Evolutionary conservation across 352 stramenopile species (phyloP).

Genomic region (Saprolegnia parasitica): DNA sequence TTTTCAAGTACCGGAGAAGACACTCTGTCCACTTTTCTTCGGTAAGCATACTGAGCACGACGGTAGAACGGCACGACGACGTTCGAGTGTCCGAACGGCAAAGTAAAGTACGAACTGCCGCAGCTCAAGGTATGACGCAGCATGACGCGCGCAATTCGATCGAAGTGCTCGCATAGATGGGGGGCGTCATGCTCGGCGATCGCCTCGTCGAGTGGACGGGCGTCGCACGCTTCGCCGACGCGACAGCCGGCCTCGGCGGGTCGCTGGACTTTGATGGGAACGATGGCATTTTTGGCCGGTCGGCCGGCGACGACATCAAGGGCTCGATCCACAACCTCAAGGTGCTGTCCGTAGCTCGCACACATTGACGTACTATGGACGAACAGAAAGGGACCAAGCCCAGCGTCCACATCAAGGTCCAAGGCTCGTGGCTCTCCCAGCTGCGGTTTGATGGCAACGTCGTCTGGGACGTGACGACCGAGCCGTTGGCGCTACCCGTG

Average conservation of each 20-base stretch:
- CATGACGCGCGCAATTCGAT: too few species aligned
- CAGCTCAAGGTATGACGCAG: conserved; percentile 51
- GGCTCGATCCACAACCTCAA: conserved; percentile 55
- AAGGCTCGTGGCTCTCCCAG: conserved; percentile 66
- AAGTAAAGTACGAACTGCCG: conserved; percentile 60
- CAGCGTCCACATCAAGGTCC: conserved; percentile 36
- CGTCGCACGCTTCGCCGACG: conserved; percentile 48
- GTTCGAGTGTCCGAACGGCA: conserved; percentile 51
- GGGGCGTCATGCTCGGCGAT: conserved; percentile 60
- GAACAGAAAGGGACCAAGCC: conserved; percentile 53
- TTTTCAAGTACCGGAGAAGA: conserved; percentile 37
- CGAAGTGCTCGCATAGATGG: too few species aligned
- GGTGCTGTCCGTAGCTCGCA: conserved; percentile 23
- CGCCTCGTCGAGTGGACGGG: conserved; percentile 64
- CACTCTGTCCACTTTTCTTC: not conserved
- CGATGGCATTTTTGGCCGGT: conserved; percentile 60
- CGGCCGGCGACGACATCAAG: conserved; percentile 61
- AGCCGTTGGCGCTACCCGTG: conserved; percentile 52
- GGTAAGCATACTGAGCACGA: not conserved
- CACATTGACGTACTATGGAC: too few species aligned
- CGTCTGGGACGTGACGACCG: conserved; percentile 64
- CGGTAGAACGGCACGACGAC: conserved; percentile 33
- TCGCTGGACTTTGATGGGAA: conserved; percentile 64
- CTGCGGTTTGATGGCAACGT: conserved; percentile 65
- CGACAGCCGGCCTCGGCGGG: conserved; percentile 37